phyloP scores from a whole-genome alignment of 225 moss, liverwort and hornwort species.

The Climacium dendroides region DNA sequence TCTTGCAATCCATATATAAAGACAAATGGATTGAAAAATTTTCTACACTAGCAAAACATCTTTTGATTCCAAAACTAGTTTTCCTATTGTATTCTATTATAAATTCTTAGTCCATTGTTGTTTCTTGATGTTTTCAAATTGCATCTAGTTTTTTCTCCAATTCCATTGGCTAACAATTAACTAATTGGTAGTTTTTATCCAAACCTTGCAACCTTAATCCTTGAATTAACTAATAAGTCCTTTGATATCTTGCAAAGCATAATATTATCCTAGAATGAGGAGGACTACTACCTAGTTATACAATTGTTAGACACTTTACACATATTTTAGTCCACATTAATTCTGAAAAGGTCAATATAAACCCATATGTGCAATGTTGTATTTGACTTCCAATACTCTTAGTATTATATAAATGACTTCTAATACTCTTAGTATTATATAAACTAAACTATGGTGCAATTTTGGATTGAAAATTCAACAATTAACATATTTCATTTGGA shows the following conservation, averaged over 20 bases:
- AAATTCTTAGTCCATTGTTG: no score
- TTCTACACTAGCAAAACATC: no score
- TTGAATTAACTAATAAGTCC: not conserved
- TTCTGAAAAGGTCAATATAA: rapidly evolving
- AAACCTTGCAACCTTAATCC: rapidly evolving
- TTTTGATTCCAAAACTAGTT: no score
- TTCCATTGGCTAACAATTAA: not conserved
- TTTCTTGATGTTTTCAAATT: no score
- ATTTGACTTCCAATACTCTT: not conserved
- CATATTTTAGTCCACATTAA: rapidly evolving
- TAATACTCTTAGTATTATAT: no score
- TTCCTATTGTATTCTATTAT: no score
- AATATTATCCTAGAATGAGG: rapidly evolving
- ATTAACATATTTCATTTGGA: not conserved
- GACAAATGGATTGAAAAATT: no score
- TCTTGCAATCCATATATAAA: not conserved
- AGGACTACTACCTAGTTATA: not conserved
- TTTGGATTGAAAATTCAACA: not conserved
- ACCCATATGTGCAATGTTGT: rapidly evolving
- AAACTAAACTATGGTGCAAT: not conserved
- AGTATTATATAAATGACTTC: not conserved
- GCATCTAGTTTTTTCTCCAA: no score
- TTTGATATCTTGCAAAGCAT: no score
- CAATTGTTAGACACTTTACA: not conserved
- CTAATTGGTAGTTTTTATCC: rapidly evolving